Evolutionary conservation across 2,329 filamentous ascomycete genomes (phyloP).

Genomic region (Fusarium austroafricanum): DNA sequence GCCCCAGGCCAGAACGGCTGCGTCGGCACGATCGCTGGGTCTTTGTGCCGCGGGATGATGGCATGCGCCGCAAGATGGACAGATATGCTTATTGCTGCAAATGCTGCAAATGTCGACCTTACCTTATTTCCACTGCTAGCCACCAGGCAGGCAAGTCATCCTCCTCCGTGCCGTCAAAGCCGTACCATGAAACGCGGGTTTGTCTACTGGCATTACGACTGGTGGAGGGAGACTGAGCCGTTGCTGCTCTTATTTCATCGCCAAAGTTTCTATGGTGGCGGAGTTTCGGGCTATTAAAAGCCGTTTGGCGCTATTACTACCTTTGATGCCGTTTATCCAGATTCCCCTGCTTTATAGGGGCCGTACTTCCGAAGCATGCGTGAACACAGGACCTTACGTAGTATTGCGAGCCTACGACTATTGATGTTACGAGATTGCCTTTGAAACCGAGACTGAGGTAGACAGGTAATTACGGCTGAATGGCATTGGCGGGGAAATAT

Average conservation of each 20-base stretch:
- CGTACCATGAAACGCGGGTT: constrained; percentile 33
- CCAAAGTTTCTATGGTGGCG: constrained; percentile 29
- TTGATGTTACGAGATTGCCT: background rate
- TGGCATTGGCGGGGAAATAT: background rate
- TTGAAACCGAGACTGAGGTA: constrained; percentile 8
- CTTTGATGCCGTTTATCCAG: constrained; percentile 45
- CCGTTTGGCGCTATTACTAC: constrained; percentile 37
- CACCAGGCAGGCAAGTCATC: background rate
- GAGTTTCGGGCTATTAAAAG: constrained; percentile 32
- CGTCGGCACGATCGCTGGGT: constrained; percentile 45
- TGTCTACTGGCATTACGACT: constrained; percentile 14
- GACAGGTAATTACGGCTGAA: background rate
- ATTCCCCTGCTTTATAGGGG: constrained; percentile 31
- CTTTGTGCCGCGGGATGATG: constrained; percentile 44
- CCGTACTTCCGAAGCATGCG: constrained; percentile 23
- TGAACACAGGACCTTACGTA: background rate
- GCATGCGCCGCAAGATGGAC: constrained; percentile 44
- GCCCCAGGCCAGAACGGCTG: constrained; percentile 39
- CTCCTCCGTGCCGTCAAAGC: constrained; percentile 30
- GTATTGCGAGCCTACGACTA: background rate
- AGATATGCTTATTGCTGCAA: constrained; percentile 47
- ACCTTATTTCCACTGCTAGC: constrained; percentile 12
- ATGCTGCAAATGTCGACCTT: constrained; percentile 22
- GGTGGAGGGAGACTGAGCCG: constrained; percentile 6
- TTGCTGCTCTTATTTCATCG: constrained; percentile 10